Evolutionary conservation across 2,329 filamentous ascomycete species (phyloP), one percentile per base, ranked within the genome.

Genomic region (Aspergillus floridensis): DNA sequence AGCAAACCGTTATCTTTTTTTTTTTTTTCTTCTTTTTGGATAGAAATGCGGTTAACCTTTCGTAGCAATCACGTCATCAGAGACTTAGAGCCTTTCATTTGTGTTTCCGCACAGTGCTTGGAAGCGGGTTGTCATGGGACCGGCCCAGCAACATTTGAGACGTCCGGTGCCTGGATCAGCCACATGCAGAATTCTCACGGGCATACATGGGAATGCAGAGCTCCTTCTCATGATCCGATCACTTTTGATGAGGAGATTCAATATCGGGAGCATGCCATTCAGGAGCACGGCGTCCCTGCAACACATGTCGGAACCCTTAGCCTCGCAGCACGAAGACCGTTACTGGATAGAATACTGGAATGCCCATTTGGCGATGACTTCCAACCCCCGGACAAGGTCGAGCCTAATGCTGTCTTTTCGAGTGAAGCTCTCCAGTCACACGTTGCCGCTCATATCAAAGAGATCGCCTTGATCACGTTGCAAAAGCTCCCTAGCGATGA

Each of bases 401-500:
- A 68, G 56, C 55, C 65, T 5, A 68, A 55, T 52, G 29, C 53
- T 24, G 55, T 65, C 52, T 61, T 61, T 35, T 62, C 57, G 52
- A 69, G 61, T 55, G 66, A 71, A 59, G 68, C 66, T 64, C 67
- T 71, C n/a, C 66, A 71, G 56, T 63, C 53, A 64, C 70, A 72
- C 53, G 59, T 72, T 49, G 68, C 68, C 56, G 62, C 26, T 54
- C 69, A 72, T 66, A 64, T 72, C 38, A 72, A 72, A 47, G 68
- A 72, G 65, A 71, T 72, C 62, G 67, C 70, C 59, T 54, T 72
- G 59, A 65, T 72, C 64, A 62, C 69, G 63, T 53, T 72, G 59
- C 70, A 71, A 65, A 72, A 72, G 55, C 59, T 72, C n/a, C 69
- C 69, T 11, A 61, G 61, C 64, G 65, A 65, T 63, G 49, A 59